phyloP scores from a whole-genome alignment of 129 eudicot species.

The Flaveria trinervia region DNA sequence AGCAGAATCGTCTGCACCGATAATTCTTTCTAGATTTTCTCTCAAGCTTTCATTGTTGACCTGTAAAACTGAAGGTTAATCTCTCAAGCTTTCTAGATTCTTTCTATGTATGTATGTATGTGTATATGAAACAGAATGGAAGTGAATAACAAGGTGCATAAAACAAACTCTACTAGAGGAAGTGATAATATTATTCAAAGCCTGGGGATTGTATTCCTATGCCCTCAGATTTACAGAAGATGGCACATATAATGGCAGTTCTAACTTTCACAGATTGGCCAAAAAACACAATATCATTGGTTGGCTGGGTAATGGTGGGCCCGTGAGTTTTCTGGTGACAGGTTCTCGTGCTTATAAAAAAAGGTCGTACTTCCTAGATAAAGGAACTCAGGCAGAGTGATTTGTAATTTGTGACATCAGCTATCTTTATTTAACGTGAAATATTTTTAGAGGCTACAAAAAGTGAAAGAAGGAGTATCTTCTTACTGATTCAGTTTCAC shows the following conservation, averaged over 20 bases:
- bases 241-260: neutral
- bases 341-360: neutral
- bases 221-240: neutral
- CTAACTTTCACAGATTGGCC: neutral
- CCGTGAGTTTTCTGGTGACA: neutral
- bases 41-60: slow-evolving; percentile 57
- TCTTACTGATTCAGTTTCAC: slow-evolving; percentile 55
- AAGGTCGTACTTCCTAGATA: neutral
- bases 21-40: slow-evolving; percentile 82
- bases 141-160: neutral
- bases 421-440: slow-evolving; percentile 7
- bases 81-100: slow-evolving; percentile 8
- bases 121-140: neutral
- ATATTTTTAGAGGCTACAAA: neutral
- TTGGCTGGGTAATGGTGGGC: neutral
- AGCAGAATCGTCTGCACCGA: slow-evolving; percentile 85
- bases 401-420: neutral
- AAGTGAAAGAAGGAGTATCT: slow-evolving; percentile 7
- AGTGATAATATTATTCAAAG: neutral
- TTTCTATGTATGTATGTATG: neutral
- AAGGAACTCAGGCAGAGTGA: neutral
- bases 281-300: neutral
- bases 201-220: neutral
- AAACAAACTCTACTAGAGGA: neutral
- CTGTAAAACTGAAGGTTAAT: slow-evolving; percentile 41